Base-by-base conservation (phyloP, 345 rosid species). In the Clarkia xantiana region DNA sequence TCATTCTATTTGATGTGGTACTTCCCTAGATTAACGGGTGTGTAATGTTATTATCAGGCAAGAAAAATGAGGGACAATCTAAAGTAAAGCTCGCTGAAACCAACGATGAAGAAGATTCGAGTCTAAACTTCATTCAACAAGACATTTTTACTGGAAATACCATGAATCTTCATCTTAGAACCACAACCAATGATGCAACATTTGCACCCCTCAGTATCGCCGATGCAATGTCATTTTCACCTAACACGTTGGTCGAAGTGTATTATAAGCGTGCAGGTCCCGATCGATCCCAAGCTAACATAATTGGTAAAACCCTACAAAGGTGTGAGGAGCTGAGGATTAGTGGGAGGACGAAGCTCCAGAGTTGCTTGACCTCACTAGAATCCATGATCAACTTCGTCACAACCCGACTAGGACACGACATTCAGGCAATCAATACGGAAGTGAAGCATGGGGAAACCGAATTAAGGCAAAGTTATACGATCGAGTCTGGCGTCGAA, bases 401-500 rank as follows among this genome's bases (percentile, higher is more conserved):
- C 44, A 42, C 44, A 1, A 7, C 11, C 11, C 44, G 44, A 16
- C 44, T 42, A 9, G 44, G 44, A 11, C 12, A 42, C 44, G 14
- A 42, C 44, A 6, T 42, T 16, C 12, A 5, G 44, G 14, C 44
- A 2, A 5, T 11, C 44, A 1, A 14, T 16, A 5, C 44, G 12
- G 14, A 42, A 42, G 44, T 16, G 44, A 11, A 0, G 4, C 14
- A 42, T 9, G 14, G 14, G 14, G 44, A 14, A 14, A 11, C 14
- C n/a, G n/a, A n/a, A n/a, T n/a, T n/a, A 16, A 11, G 14, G 44
- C 44, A 42, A 11, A 16, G 14, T 16, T 42, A 42, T 11, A 42
- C 44, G n/a, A n/a, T n/a, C n/a, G 14, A 42, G 4, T 11, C 44
- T 11, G 44, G 44, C 0, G 14, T 6, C 14, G 64, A 62, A 68